Evolutionary conservation across 352 stramenopile genomes (phyloP).

Genomic region (Pythium aristosporum): DNA sequence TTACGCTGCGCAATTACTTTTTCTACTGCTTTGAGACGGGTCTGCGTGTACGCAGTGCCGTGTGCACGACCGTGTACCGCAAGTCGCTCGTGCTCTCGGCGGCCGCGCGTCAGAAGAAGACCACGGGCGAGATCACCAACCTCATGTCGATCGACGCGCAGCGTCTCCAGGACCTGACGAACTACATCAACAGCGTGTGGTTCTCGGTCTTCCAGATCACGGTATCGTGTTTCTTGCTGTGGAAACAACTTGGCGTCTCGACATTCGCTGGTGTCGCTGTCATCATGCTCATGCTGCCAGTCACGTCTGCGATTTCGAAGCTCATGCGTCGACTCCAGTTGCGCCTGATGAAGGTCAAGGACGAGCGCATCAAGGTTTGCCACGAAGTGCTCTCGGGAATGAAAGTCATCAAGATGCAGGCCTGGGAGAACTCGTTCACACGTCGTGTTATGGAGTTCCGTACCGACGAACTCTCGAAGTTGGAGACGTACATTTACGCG

Average conservation of each 20-base stretch:
- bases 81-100: constrained; percentile 86
- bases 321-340: constrained; percentile 87
- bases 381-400: constrained; percentile 94
- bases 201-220: constrained; percentile 83
- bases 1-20: constrained; percentile 76
- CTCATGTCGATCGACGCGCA: constrained; percentile 97
- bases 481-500: constrained; percentile 48
- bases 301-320: constrained; percentile 89
- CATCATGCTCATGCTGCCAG: constrained; percentile 92
- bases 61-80: constrained; percentile 75
- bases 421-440: constrained; percentile 91
- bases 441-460: constrained; percentile 59
- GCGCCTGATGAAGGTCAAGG: constrained; percentile 90
- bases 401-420: constrained; percentile 97
- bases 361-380: constrained; percentile 94
- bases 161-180: constrained; percentile 93
- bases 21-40: constrained; percentile 85
- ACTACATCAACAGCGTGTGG: constrained; percentile 92
- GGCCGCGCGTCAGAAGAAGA: constrained; percentile 71
- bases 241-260: constrained; percentile 75
- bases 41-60: constrained; percentile 69
- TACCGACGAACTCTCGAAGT: constrained; percentile 57
- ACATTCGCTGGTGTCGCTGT: constrained; percentile 91
- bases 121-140: constrained; percentile 95
- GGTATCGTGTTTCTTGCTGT: constrained; percentile 71